These are phyloP conservation scores for Musa schizocarpa DNA, from an alignment of 176 grass and related monocot genomes.

Conservation along the genomic window DNA sequence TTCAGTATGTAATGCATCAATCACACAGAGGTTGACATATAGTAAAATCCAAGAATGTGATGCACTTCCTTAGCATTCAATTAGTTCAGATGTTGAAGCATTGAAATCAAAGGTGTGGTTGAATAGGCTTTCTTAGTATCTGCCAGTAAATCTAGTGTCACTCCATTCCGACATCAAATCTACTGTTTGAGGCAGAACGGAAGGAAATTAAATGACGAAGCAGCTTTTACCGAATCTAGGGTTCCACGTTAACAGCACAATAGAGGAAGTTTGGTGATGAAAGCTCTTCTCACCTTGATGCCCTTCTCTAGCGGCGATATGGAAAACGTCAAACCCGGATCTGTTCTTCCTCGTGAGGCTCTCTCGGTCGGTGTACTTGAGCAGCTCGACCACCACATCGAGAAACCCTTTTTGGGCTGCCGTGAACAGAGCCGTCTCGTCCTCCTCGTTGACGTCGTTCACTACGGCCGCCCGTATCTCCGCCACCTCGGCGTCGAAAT, in stretches of 20 bases:
- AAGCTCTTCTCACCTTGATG: slow-evolving; percentile 55
- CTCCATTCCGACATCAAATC: background rate
- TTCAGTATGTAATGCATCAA: too few relatives aligned
- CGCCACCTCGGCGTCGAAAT: slow-evolving; percentile 71
- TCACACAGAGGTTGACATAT: too few relatives aligned
- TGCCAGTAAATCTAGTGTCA: background rate
- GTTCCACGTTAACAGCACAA: background rate
- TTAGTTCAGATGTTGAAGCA: background rate
- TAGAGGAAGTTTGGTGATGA: slow-evolving; percentile 3
- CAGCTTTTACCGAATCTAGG: background rate
- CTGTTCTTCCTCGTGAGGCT: slow-evolving; percentile 79
- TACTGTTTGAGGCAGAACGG: background rate
- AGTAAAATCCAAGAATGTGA: too few relatives aligned
- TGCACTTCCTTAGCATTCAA: too few relatives aligned
- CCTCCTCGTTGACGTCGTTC: slow-evolving; percentile 80
- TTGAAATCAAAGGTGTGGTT: background rate
- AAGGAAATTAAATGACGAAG: background rate
- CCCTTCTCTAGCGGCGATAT: slow-evolving; percentile 73
- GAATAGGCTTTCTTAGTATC: background rate
- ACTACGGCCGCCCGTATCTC: slow-evolving; percentile 88
- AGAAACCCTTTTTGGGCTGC: slow-evolving; percentile 69
- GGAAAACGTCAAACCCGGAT: slow-evolving; percentile 64
- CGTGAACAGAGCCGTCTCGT: slow-evolving; percentile 74
- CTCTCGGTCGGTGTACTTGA: slow-evolving; percentile 74
- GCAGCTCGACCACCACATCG: slow-evolving; percentile 80